phyloP scores from a whole-genome alignment of 2,329 filamentous ascomycete species.

The Microdochium trichocladiopsis region DNA sequence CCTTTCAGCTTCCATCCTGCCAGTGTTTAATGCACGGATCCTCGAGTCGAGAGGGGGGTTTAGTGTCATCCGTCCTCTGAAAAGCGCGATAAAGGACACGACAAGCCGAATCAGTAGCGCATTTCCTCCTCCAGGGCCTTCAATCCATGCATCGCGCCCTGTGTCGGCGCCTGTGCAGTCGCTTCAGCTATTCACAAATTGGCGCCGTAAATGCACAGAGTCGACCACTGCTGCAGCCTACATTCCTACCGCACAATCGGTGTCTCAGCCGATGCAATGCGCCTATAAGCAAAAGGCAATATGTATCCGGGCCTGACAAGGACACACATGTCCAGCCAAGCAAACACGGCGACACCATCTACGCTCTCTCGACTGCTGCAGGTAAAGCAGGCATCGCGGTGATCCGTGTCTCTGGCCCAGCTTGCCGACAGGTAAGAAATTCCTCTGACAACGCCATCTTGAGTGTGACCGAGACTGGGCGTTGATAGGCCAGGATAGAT shows the following conservation, averaged over 20 bases:
- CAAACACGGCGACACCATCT: constrained; percentile 61
- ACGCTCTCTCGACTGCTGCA: constrained; percentile 80
- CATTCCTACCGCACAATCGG: neutral
- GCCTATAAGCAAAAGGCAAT: neutral
- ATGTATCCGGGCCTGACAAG: neutral
- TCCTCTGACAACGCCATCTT: too few species aligned
- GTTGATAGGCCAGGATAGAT: constrained; percentile 37
- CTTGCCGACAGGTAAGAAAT: constrained; percentile 45
- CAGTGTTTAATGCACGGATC: too few species aligned
- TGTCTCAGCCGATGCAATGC: neutral
- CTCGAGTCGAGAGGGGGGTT: too few species aligned
- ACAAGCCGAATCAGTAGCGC: too few species aligned
- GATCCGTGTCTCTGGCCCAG: constrained; percentile 76
- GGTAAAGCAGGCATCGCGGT: constrained; percentile 88
- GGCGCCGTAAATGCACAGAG: neutral
- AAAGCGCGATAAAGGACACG: too few species aligned
- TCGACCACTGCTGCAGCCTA: neutral
- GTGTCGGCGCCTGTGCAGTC: neutral
- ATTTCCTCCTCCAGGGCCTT: too few species aligned
- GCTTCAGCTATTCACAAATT: neutral
- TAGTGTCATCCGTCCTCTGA: too few species aligned
- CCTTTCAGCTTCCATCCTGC: too few species aligned
- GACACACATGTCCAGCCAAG: constrained; percentile 1
- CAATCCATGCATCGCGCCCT: neutral
- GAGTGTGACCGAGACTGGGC: too few species aligned